Percentiles rank a stretch among this genome's conserved stretches.
These are phyloP conservation scores for Arctium lappa DNA, from an alignment of 129 eudicot species.

Conservation along the genomic window DNA sequence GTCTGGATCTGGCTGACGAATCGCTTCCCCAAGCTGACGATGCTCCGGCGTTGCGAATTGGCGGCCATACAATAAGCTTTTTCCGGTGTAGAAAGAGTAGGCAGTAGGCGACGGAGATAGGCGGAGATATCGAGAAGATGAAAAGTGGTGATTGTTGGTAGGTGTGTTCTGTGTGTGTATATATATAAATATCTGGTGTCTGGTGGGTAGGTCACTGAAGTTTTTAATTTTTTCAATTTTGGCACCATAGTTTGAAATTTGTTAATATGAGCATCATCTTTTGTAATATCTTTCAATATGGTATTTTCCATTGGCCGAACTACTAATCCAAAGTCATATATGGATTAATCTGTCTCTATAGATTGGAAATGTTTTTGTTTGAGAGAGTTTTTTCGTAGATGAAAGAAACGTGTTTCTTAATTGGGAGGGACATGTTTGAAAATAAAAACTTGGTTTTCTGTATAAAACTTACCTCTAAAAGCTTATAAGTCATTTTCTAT, in stretches of 20 bases:
- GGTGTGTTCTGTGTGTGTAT: slow-evolving; percentile 10
- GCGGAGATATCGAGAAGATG: not conserved
- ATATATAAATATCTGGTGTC: not conserved
- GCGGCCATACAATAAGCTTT: slow-evolving; percentile 61
- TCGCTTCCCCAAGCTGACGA: slow-evolving; percentile 51
- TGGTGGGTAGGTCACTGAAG: not conserved
- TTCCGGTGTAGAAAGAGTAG: slow-evolving; percentile 26
- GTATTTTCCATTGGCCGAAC: not conserved
- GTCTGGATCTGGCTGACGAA: slow-evolving; percentile 54
- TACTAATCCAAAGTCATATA: not conserved
- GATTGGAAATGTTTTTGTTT: too few species aligned
- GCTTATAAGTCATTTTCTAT: too few species aligned
- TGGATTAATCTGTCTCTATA: too few species aligned
- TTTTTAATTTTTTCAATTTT: not conserved
- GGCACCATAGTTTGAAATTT: not conserved
- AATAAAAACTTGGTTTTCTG: too few species aligned
- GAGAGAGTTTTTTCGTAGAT: too few species aligned
- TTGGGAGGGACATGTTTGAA: too few species aligned
- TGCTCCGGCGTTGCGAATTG: slow-evolving; percentile 40
- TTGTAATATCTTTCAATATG: not conserved
- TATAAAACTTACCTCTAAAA: too few species aligned
- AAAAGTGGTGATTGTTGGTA: not conserved
- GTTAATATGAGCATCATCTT: not conserved
- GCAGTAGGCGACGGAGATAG: not conserved
- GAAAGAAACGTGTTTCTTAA: too few species aligned